Base-by-base conservation (phyloP, 1,139 yeast genomes). In the Pichia sp. region DNA sequence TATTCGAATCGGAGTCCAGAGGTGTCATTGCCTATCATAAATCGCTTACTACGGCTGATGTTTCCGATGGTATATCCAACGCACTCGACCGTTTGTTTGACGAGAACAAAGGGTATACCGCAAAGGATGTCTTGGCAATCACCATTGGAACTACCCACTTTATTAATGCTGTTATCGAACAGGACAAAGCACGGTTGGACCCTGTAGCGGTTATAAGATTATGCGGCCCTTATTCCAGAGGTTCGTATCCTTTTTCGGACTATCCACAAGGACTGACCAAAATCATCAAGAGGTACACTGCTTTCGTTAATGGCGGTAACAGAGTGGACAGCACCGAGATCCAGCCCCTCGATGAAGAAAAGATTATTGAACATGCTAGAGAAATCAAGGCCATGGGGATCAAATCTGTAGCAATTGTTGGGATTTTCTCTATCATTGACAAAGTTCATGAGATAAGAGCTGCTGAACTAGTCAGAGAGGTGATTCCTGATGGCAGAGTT, bases 91-190 rank as follows among this genome's bases (percentile, higher is more conserved):
- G n/a, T 8, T 26, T 46, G 5, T 26, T 32, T 32, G 41, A 46
- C n/a, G n/a, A 46, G 26, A 11, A 31, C 29, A 46, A 46, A 5
- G 8, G 13, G n/a, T 19, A 19, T 32, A 19, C 40, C 8, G 15
- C 31, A 32, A n/a, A 13, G n/a, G 49, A 46, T 11, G 26, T 46
- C 19, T 8, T 15, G 19, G 8, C 49, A 15, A 30, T 46, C 38
- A 16, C 49, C 11, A 46, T 46, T 32, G 49, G 49, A 16, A 46
- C 49, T 10, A 46, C 49, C 8, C 49, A 46, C 26, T 46, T 46
- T 19, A 46, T 46, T n/a, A 46, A 46, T 46, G 49, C 49, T n/a
- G 49, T 46, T 15, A 46, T 46, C 34, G 49, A 46, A 16, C 19
- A 30, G 38, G 49, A 46, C 26, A 29, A 23, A 15, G 26, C 19